A percentile compares a stretch with the other conserved stretches of the same genome.
Conservation (phyloP, 768 basidiomycete species). For the Termitomyces eurrhizus region DNA sequence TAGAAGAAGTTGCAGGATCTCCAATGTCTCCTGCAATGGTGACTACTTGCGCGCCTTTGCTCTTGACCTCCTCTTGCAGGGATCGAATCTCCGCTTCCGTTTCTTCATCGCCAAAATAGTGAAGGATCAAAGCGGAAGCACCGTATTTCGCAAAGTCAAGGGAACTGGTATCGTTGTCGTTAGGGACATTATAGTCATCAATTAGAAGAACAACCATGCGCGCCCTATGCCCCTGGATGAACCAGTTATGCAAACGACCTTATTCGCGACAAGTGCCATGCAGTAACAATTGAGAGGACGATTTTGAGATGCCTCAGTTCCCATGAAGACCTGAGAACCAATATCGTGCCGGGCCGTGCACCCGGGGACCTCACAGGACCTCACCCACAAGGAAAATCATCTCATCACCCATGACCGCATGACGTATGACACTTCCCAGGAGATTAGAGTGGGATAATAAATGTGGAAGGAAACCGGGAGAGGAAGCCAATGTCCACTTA, state of each 20-base stretch:
- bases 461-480: not conserved
- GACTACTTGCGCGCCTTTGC: constrained; percentile 35
- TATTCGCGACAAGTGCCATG: constrained; percentile 45
- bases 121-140: constrained; percentile 58
- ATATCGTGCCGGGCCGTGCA: not conserved
- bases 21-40: constrained; percentile 66
- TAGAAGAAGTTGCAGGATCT: constrained; percentile 47
- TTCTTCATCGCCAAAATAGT: constrained; percentile 60
- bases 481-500: not conserved
- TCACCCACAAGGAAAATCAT: not conserved
- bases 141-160: constrained; percentile 63
- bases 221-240: constrained; percentile 73
- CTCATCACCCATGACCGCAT: constrained; percentile 4
- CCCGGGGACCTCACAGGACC: not conserved
- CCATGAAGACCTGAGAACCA: not conserved
- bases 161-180: constrained; percentile 28
- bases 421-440: not conserved
- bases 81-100: constrained; percentile 45
- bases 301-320: not conserved
- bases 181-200: not conserved
- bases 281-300: not conserved
- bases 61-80: constrained; percentile 45
- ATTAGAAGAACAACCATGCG: constrained; percentile 38
- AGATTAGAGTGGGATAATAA: not conserved
- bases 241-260: constrained; percentile 70